Evolutionary conservation across 2,329 filamentous ascomycete genomes (phyloP).

Genomic region (Ustulina deusta): DNA sequence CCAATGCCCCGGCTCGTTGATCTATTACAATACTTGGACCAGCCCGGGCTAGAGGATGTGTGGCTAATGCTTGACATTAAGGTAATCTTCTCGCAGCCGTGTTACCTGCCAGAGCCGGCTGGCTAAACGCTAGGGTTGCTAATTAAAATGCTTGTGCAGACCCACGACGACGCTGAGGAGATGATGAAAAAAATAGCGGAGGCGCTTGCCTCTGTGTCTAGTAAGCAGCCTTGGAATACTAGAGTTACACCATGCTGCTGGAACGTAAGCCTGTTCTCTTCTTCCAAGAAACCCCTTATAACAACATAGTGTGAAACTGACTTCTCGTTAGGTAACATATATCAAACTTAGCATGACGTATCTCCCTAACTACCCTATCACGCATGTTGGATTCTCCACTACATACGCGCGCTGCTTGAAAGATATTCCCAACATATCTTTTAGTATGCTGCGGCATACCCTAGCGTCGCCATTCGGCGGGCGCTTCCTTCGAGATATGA

Average conservation of each 20-base stretch:
- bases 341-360: slow-evolving; percentile 71
- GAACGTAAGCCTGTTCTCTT: slow-evolving; percentile 65
- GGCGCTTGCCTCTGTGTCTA: slow-evolving; percentile 67
- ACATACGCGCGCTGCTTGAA: slow-evolving; percentile 80
- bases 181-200: slow-evolving; percentile 77
- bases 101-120: background rate
- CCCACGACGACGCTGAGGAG: slow-evolving; percentile 75
- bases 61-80: slow-evolving; percentile 94
- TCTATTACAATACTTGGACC: slow-evolving; percentile 76
- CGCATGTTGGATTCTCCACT: slow-evolving; percentile 76
- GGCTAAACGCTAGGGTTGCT: background rate
- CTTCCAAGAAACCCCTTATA: background rate
- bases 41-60: slow-evolving; percentile 72
- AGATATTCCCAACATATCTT: slow-evolving; percentile 72
- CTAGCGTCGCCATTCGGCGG: slow-evolving; percentile 76
- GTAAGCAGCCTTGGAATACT: slow-evolving; percentile 72
- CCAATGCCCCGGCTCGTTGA: slow-evolving; percentile 80
- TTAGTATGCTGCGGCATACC: slow-evolving; percentile 79
- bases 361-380: slow-evolving; percentile 72
- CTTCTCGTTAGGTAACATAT: slow-evolving; percentile 67
- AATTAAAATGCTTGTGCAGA: slow-evolving; percentile 55
- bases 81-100: slow-evolving; percentile 56
- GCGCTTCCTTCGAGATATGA: slow-evolving; percentile 73
- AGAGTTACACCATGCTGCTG: slow-evolving; percentile 86
- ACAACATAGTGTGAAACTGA: background rate